These are phyloP conservation scores for Solanum sparsipilum DNA, from an alignment of 257 asterid species.

Conservation along the genomic window DNA sequence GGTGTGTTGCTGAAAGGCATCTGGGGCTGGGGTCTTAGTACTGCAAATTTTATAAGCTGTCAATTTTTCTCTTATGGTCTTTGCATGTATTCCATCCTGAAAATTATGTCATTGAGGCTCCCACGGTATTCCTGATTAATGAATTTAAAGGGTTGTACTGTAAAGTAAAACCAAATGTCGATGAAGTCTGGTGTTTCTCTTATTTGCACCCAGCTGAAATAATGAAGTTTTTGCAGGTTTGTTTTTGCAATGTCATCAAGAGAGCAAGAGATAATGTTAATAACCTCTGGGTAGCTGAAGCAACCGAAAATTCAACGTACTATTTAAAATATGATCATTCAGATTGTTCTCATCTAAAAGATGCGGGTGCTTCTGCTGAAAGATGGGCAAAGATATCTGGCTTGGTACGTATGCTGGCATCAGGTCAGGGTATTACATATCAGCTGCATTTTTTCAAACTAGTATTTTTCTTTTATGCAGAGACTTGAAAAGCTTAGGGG, in stretches of 20 bases:
- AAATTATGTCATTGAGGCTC: not conserved
- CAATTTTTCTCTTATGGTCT: not conserved
- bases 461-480: constrained; percentile 2
- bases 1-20: not conserved
- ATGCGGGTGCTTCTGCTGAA: constrained; percentile 43
- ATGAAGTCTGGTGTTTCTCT: not conserved
- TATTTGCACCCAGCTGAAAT: not conserved
- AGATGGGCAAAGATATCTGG: constrained; percentile 61
- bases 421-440: not conserved
- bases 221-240: constrained; percentile 44
- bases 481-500: constrained; percentile 26
- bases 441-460: not conserved
- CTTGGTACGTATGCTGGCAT: constrained; percentile 31
- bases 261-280: constrained; percentile 55
- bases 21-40: not conserved
- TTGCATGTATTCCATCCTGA: not conserved
- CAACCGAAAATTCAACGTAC: constrained; percentile 75
- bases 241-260: constrained; percentile 76
- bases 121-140: not conserved
- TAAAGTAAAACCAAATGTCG: not conserved
- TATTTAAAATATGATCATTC: constrained; percentile 40
- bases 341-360: constrained; percentile 47
- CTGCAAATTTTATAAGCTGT: not conserved
- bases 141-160: not conserved
- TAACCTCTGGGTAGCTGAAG: constrained; percentile 91